Evolutionary conservation across 768 basidiomycete genomes (phyloP).

Genomic region (Rhizopogon rudus): DNA sequence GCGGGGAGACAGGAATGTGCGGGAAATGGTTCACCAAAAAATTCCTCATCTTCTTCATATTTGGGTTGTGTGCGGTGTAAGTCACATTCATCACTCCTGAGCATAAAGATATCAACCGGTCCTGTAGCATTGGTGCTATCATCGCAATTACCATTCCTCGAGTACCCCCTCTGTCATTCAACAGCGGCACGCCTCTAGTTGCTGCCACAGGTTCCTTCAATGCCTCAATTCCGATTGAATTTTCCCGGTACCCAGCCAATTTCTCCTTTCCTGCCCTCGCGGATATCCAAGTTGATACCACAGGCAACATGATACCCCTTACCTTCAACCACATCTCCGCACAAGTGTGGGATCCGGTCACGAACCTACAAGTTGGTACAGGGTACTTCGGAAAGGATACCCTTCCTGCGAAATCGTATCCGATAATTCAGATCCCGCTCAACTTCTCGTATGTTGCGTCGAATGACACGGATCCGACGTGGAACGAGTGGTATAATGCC

Average conservation of each 20-base stretch:
- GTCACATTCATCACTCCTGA: conserved; percentile 18
- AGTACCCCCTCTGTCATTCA: conserved; percentile 68
- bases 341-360: conserved; percentile 63
- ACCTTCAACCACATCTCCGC: conserved; percentile 67
- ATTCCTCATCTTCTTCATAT: conserved; percentile 63
- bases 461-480: conserved; percentile 81
- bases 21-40: conserved; percentile 75
- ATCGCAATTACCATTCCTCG: conserved; percentile 82
- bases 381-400: conserved; percentile 58
- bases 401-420: conserved; percentile 62
- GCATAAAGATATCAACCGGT: conserved; percentile 1
- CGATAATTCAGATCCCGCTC: conserved; percentile 67
- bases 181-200: conserved; percentile 48
- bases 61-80: conserved; percentile 53
- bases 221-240: conserved; percentile 49
- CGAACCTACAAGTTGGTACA: conserved; percentile 56
- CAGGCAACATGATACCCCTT: conserved; percentile 70
- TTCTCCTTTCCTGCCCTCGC: conserved; percentile 84
- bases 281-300: conserved; percentile 72
- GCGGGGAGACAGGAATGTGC: conserved; percentile 76
- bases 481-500: conserved; percentile 73
- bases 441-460: conserved; percentile 79
- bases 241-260: conserved; percentile 79
- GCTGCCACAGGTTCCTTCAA: conserved; percentile 58
- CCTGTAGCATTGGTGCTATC: conserved; percentile 54